Base-by-base conservation (phyloP, 495 filamentous ascomycete species). In the Thermochaetoides thermophila region DNA sequence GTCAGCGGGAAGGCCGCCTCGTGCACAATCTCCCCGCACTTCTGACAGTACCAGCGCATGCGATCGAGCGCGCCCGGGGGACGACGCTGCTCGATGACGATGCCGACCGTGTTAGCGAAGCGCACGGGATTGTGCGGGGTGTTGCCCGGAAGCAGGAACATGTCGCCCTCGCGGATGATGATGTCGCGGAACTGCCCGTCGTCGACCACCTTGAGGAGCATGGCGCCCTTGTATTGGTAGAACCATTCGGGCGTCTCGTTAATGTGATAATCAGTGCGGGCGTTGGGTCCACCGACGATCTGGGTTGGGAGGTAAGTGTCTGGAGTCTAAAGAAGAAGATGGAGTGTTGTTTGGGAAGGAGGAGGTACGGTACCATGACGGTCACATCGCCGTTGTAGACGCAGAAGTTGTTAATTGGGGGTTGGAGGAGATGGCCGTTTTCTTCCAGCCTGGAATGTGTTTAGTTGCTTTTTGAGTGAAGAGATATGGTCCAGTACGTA, bases 231-330 rank as follows among this genome's bases (percentile, higher is more conserved):
- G 64, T 94, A 81, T 53, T 95, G 87, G 67, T 91, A 97, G 70
- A 96, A 97, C 73, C 84, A 96, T 49, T 97, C 89, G 5, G 89
- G 75, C 0, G 89, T 97, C 32, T 75, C 63, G 63, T 97, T 97
- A 65, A 97, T 92, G 67, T 96, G 89, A 64, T 93, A 97, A 66
- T 96, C 91, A 31, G 85, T 93, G 40, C 89, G 76, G 11, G 83
- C 83, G 56, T 97, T 97, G 35, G 89, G 89, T 10, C 89, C 91
- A 46, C 89, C 89, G 35, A 97, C 86, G 42, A 97, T 85, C 84
- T 81, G 45, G 11, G 29, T 0, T 17, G 20, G 11, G 2, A 11
- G 11, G 12, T 26, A 14, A 17, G 25, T 10, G 10, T 9, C 8
- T 6, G n/a, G 18, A 11, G 3, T 10, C 3, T 12, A 8, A 30